Percentiles rank a stretch among this genome's conserved stretches.
Conservation (phyloP, 106 monocot species). For the Allium fistulosum region DNA sequence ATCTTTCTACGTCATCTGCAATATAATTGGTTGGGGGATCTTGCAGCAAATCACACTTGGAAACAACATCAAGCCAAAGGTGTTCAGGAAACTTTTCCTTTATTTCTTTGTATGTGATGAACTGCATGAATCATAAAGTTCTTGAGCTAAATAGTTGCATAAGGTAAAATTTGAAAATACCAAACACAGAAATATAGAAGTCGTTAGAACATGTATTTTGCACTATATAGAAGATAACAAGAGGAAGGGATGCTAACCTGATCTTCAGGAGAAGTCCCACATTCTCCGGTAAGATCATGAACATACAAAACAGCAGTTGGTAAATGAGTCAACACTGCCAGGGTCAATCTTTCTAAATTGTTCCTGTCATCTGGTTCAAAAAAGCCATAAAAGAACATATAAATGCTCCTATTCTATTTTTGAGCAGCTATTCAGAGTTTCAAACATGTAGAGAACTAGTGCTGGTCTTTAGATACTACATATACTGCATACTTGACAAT, state of each 20-base stretch:
- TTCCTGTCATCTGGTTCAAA: conserved; percentile 75
- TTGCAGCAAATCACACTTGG: conserved; percentile 78
- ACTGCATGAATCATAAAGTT: conserved; percentile 34
- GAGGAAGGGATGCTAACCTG: conserved; percentile 42
- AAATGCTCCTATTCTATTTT: conserved; percentile 1
- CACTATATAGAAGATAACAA: neutral
- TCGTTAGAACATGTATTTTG: neutral
- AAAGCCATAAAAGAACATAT: neutral
- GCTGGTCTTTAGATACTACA: no score
- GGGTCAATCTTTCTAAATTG: conserved; percentile 79
- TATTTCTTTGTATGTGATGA: conserved; percentile 70
- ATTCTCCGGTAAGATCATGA: conserved; percentile 94
- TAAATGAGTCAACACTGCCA: conserved; percentile 85
- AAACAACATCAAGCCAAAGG: conserved; percentile 91
- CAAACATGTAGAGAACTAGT: no score
- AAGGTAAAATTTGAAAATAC: no score
- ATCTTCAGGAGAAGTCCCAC: conserved; percentile 80
- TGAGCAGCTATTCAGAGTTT: conserved; percentile 1
- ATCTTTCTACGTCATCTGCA: conserved; percentile 36
- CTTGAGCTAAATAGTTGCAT: no score
- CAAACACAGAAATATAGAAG: no score
- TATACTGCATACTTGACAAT: no score
- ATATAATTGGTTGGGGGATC: neutral
- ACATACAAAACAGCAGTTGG: conserved; percentile 90
- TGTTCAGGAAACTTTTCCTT: conserved; percentile 62